Conservation (phyloP, 169 alveolate genomes). For the Plasmodium knowlesi region DNA sequence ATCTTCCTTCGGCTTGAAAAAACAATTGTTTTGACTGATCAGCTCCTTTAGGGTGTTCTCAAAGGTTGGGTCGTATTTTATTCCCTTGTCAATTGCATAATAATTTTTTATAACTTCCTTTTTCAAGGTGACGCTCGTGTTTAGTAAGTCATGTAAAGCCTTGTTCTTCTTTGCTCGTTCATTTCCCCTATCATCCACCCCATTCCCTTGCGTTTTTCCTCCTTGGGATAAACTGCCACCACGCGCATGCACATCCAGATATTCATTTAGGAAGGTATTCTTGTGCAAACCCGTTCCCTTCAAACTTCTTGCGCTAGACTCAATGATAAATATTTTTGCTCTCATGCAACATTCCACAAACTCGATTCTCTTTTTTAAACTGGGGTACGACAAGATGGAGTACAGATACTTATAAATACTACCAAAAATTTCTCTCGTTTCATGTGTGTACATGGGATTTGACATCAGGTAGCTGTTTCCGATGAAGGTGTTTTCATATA, state of each 20-base stretch:
- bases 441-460: conserved; percentile 58
- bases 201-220: background rate
- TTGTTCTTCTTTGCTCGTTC: conserved; percentile 2
- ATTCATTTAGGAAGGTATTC: conserved; percentile 9
- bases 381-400: conserved; percentile 16
- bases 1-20: conserved; percentile 39
- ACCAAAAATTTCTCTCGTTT: conserved; percentile 65
- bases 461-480: conserved; percentile 14
- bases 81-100: conserved; percentile 22
- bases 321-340: conserved; percentile 35
- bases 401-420: conserved; percentile 26
- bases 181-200: background rate
- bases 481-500: conserved; percentile 32
- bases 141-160: conserved; percentile 14
- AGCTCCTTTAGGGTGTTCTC: background rate
- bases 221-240: background rate
- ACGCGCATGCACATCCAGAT: background rate
- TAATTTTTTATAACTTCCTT: conserved; percentile 51
- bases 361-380: conserved; percentile 61
- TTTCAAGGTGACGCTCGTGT: conserved; percentile 13
- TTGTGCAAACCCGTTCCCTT: conserved; percentile 7
- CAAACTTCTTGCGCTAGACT: background rate
- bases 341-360: conserved; percentile 49
- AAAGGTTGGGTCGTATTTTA: conserved; percentile 5
- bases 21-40: conserved; percentile 14